phyloP scores from a whole-genome alignment of 2,329 filamentous ascomycete species.

The Zelopaecilomyces penicillatus region DNA sequence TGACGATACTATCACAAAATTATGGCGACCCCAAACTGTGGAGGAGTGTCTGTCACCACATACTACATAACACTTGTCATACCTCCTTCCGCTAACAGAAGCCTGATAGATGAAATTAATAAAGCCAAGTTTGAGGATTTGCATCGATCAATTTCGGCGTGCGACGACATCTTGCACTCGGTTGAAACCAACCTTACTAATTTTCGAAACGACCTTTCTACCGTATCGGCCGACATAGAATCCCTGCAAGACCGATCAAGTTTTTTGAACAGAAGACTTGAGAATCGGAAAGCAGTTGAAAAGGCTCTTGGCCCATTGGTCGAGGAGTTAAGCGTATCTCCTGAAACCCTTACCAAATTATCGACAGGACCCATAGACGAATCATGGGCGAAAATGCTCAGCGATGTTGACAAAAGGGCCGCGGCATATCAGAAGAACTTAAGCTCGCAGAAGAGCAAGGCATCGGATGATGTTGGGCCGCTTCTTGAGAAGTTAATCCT shows the following conservation, averaged over 20 bases:
- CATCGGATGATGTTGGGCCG: constrained; percentile 74
- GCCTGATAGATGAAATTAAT: constrained; percentile 60
- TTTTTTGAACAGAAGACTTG: constrained; percentile 72
- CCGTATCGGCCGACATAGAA: constrained; percentile 92
- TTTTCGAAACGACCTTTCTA: constrained; percentile 87
- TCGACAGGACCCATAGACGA: constrained; percentile 86
- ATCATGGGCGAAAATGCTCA: constrained; percentile 72
- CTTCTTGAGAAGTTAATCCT: constrained; percentile 75
- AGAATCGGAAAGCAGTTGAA: constrained; percentile 85
- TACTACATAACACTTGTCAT: background rate
- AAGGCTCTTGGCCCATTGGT: constrained; percentile 80
- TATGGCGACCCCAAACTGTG: constrained; percentile 50
- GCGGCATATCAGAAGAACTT: constrained; percentile 62
- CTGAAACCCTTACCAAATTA: constrained; percentile 74
- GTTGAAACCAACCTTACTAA: constrained; percentile 88
- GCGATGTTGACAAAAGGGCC: constrained; percentile 74
- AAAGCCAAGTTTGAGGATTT: constrained; percentile 82
- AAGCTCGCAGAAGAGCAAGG: constrained; percentile 58
- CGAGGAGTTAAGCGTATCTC: constrained; percentile 84
- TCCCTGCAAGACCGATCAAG: constrained; percentile 80
- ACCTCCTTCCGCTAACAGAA: background rate
- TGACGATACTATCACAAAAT: constrained; percentile 9
- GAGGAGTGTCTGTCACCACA: constrained; percentile 58
- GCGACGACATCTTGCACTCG: constrained; percentile 86
- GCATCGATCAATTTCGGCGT: constrained; percentile 79